These are phyloP conservation scores for Harringtonia aguacate DNA, from an alignment of 2,329 filamentous ascomycete genomes.

Conservation along the genomic window DNA sequence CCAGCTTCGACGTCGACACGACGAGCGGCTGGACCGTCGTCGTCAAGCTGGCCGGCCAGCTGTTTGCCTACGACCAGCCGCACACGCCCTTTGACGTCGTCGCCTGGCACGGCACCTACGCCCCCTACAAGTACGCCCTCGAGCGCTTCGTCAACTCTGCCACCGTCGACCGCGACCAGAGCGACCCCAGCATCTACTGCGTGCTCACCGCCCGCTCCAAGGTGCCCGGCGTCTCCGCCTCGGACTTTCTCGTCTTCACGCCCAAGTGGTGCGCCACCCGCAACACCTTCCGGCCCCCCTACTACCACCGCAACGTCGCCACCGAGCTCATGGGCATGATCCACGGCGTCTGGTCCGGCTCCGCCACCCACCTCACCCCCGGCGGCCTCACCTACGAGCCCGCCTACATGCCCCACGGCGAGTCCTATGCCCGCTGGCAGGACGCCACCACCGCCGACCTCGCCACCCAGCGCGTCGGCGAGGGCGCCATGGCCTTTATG, in stretches of 20 bases:
- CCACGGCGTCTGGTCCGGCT: constrained; percentile 21
- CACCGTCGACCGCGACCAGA: constrained; percentile 50
- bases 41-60: constrained; percentile 50
- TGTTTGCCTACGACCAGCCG: constrained; percentile 42
- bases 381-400: constrained; percentile 22
- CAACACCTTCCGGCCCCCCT: constrained; percentile 53
- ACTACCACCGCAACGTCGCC: constrained; percentile 52
- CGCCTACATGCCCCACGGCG: constrained; percentile 25
- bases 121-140: constrained; percentile 46
- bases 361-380: constrained; percentile 15
- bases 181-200: constrained; percentile 55
- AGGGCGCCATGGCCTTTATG: constrained; percentile 8
- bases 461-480: constrained; percentile 5
- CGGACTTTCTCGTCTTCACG: constrained; percentile 58
- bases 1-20: constrained; percentile 45
- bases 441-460: constrained; percentile 13
- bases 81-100: constrained; percentile 58
- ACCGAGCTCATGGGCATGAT: constrained; percentile 47
- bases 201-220: constrained; percentile 50
- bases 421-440: constrained; percentile 21
- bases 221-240: constrained; percentile 41
- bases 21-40: constrained; percentile 33
- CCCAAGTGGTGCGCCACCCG: constrained; percentile 54
- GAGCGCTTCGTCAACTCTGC: constrained; percentile 44
- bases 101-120: constrained; percentile 62